Base-by-base conservation (phyloP, 192 early-diverging fungal species). In the Podila horticola region DNA sequence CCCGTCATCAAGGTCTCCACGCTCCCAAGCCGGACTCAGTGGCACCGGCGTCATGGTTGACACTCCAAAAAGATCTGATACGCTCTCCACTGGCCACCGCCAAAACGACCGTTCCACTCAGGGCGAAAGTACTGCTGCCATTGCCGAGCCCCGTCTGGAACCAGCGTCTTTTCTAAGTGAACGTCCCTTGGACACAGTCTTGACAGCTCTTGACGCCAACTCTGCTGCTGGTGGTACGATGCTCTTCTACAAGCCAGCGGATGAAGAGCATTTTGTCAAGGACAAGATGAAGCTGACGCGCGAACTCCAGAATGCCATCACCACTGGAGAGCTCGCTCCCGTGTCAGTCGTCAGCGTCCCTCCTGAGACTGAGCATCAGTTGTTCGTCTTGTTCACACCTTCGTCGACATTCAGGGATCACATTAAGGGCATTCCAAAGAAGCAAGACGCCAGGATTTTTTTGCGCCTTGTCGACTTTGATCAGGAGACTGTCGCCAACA, bases 381-480 rank as follows among this genome's bases (percentile, higher is more conserved):
- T 99, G 15, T 86, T 97, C 22, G 87, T 96, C 45, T 84, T 99
- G 9, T 91, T 92, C 31, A 94, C 91, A 1, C 89, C 93, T 0
- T 85, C 79, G 22, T 89, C 88, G 26, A 74, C 72, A 2, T 84
- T 85, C 59, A 87, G 87, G 31, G 86, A 89, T 20, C 85, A 85
- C 41, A 83, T 95, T 61, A 91, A 94, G 84, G 89, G 88, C 24
- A 89, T 91, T 51, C 90, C 94, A 7, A 88, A 90, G 72, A 96
- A 95, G 65, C 88, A 87, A 66, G 95, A 97, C 84, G 94, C 90
- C 36, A 91, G 92, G 22, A 86, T 99, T 20, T 96, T 95, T 72
- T 84, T 99, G 26, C 85, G 87, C 29, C 86, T 99, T 36, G 75
- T 96, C 4, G 93, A 97, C n/a, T 96, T 96, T 83, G 96, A 97